Base-by-base conservation (phyloP, 2,329 filamentous ascomycete genomes). In the Clarireedia homoeocarpa region DNA sequence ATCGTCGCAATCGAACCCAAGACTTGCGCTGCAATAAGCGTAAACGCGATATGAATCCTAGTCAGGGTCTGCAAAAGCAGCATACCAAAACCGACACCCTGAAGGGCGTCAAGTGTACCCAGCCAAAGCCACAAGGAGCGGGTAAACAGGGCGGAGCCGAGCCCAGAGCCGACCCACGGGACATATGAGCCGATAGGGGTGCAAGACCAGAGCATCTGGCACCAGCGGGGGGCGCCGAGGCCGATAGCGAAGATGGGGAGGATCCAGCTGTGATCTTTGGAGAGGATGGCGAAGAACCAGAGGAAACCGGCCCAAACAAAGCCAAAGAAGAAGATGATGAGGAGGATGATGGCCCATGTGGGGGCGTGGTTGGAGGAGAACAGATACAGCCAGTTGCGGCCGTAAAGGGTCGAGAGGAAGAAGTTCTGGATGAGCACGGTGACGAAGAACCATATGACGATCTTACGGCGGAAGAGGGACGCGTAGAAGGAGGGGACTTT, bases 71-170 rank as follows among this genome's bases (percentile, higher is more conserved):
- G 81, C 44, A 86, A 70, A 4, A 87, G 72, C 51, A 86, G 81
- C 82, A 86, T 86, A 53, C 84, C 84, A 54, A 86, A 79, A 2
- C 84, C 84, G 2, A 86, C 78, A 40, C 82, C 82, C 66, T 87
- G 84, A 6, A 86, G 71, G 9, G 80, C 76, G 62, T 87, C 84
- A 9, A 86, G 72, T 4, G 85, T 75, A 42, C 84, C 84, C 0
- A 87, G 76, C 83, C 83, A 87, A 10, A 86, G 74, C 83, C 84
- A 86, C 4, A 86, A 69, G 55, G 74, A 71, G 44, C 83, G 74
- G 2, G 80, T 79, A 7, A 82, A 69, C 0, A 86, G 66, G 0
- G 83, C 80, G 3, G 78, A 76, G 6, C 76, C 73, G 0, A 79
- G 69, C 17, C 77, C 76, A 2, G 72, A 71, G 40, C 80, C 57